Evolutionary conservation across 208 protist species (phyloP), one percentile per base, ranked within the genome.

Genomic region (Trypanosoma scelopori): DNA sequence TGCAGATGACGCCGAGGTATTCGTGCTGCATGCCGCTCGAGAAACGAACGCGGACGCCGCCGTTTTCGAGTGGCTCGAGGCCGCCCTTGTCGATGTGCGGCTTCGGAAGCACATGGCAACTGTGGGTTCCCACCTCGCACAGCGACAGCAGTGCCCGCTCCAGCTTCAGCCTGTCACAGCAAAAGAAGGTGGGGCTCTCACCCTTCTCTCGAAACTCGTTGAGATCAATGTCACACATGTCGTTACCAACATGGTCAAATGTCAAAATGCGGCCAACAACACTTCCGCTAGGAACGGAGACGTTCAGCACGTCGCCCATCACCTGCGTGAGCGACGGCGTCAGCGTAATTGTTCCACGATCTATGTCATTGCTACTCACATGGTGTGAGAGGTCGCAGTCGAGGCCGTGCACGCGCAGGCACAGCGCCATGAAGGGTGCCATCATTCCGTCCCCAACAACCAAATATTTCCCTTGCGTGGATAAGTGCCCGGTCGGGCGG

Each of bases 181-280:
- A 94, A 64, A 95, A 97, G 74, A 97, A 97, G 3, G 92, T 96
- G n/a, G 89, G 89, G 51, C 85, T 94, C 78, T 96, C 90, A n/a
- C 91, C 91, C 68, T 93, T 89, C 65, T 93, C 89, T 35, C 91
- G 90, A 55, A 95, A 95, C 65, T 94, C 88, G 58, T 97, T 95
- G 13, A 97, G 75, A 68, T 97, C 89, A 28, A 97, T 75, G 60
- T 97, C 90, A 67, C 82, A 94, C 82, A 97, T 91, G 57, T 96
- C 89, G 65, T 97, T 97, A 27, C 88, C 89, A 15, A 89, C 85
- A 76, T 97, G 88, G 59, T 97, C 92, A 64, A 96, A 97, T 39
- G 89, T 92, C 25, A 96, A 74, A 39, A 95, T 72, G 28, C 89
- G 86, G 23, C 87, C 89, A 22, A 97, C 84, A 12, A 97, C 90